Evolutionary conservation across 1,284 basidiomycete species (phyloP).

Genomic region (Apiotrichum veenhuisii): DNA sequence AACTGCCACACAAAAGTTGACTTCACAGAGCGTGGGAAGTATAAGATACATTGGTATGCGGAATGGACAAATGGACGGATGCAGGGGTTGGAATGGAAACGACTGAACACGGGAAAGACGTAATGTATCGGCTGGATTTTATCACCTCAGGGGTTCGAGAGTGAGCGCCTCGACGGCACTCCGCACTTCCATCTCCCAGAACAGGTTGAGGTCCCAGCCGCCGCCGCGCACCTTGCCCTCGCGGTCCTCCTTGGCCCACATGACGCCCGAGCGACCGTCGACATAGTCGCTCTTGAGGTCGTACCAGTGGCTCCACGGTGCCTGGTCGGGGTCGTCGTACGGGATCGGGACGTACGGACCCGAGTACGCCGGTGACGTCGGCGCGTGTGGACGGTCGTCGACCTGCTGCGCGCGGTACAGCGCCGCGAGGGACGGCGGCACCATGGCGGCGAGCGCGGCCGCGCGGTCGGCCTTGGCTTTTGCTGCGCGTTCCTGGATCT

Average conservation of each 20-base stretch:
- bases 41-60: too few species aligned
- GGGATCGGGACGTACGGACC: slow-evolving; percentile 48
- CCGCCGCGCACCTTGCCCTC: slow-evolving; percentile 79
- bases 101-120: too few species aligned
- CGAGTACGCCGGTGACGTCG: slow-evolving; percentile 38
- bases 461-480: slow-evolving; percentile 32
- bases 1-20: too few species aligned
- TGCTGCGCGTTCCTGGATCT: slow-evolving; percentile 58
- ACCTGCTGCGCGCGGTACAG: slow-evolving; percentile 14
- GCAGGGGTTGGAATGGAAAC: too few species aligned
- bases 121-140: neutral
- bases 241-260: slow-evolving; percentile 66
- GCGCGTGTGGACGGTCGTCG: slow-evolving; percentile 21
- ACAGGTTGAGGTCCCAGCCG: slow-evolving; percentile 74
- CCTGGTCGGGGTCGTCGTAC: slow-evolving; percentile 33
- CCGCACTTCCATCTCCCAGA: slow-evolving; percentile 79
- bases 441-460: slow-evolving; percentile 27
- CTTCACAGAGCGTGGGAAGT: too few species aligned
- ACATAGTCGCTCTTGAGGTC: slow-evolving; percentile 31
- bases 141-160: slow-evolving; percentile 36
- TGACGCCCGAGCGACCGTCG: slow-evolving; percentile 55
- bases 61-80: too few species aligned
- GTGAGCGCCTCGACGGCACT: slow-evolving; percentile 68
- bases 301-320: slow-evolving; percentile 28
- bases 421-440: slow-evolving; percentile 23